Evolutionary conservation across 805 yeast species (phyloP).

Genomic region (Wickerhamiella kurtzmanii): DNA sequence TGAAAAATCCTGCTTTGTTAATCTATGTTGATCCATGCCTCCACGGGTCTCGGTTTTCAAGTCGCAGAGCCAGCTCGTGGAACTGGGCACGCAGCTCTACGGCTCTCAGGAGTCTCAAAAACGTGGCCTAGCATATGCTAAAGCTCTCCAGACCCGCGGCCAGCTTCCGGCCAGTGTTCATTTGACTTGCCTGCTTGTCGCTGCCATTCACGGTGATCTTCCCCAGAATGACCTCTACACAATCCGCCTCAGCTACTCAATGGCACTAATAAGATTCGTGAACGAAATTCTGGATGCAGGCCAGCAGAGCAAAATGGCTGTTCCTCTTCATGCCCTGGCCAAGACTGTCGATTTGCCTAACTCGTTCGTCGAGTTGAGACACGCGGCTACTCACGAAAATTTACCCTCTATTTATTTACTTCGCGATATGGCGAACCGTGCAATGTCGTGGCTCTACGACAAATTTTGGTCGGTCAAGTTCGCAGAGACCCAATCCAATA

Average conservation of each 20-base stretch:
- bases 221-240: slow-evolving; percentile 18
- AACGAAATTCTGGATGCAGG: slow-evolving; percentile 81
- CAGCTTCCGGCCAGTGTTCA: slow-evolving; percentile 20
- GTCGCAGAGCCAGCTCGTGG: slow-evolving; percentile 8
- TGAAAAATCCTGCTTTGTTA: too few relatives aligned
- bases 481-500: slow-evolving; percentile 16
- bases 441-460: slow-evolving; percentile 60
- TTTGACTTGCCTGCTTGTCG: slow-evolving; percentile 16
- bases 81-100: slow-evolving; percentile 14
- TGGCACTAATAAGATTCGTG: slow-evolving; percentile 65
- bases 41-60: slow-evolving; percentile 16
- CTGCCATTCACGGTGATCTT: slow-evolving; percentile 17
- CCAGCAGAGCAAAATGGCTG: slow-evolving; percentile 66
- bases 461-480: slow-evolving; percentile 48
- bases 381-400: slow-evolving; percentile 79
- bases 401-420: slow-evolving; percentile 60
- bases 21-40: background rate
- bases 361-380: slow-evolving; percentile 79
- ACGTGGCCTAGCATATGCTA: slow-evolving; percentile 15
- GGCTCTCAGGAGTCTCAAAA: slow-evolving; percentile 13
- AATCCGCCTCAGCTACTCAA: slow-evolving; percentile 18
- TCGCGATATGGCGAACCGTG: slow-evolving; percentile 44
- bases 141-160: slow-evolving; percentile 20
- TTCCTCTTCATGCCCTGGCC: slow-evolving; percentile 68
- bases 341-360: slow-evolving; percentile 54